A percentile compares a stretch with the other conserved stretches of the same genome.
These are phyloP conservation scores for Sporothrix pallida DNA, from an alignment of 2,329 filamentous ascomycete genomes.

Conservation along the genomic window DNA sequence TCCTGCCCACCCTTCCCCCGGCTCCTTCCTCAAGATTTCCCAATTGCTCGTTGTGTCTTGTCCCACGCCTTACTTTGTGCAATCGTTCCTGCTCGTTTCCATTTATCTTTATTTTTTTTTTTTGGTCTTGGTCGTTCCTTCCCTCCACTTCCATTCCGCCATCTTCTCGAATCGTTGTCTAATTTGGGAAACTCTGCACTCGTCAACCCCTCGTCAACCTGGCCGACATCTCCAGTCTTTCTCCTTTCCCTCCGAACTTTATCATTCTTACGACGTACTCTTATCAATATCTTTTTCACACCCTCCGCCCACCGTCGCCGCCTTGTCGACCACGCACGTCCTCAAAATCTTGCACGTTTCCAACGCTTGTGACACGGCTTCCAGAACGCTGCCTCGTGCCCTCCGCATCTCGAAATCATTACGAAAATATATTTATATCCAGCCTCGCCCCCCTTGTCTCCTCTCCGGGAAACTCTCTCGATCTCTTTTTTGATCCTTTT, in stretches of 20 bases:
- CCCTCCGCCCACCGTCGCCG: background rate
- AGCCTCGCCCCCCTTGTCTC: background rate
- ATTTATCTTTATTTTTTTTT: conserved; percentile 12
- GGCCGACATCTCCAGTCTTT: background rate
- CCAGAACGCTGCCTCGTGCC: conserved; percentile 16
- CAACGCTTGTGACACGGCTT: conserved; percentile 2
- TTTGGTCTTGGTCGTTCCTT: conserved; percentile 9
- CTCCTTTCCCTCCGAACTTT: background rate
- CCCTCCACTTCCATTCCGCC: background rate
- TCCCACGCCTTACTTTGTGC: background rate
- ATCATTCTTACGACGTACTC: background rate
- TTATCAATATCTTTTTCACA: conserved; percentile 8
- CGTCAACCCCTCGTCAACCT: conserved; percentile 9
- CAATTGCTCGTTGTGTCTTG: conserved; percentile 5
- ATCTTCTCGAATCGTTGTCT: background rate
- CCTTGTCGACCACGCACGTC: conserved; percentile 16
- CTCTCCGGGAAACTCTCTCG: background rate
- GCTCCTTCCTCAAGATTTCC: conserved; percentile 20
- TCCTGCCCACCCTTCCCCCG: conserved; percentile 22
- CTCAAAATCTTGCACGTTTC: background rate
- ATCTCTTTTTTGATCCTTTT: background rate
- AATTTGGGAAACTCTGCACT: background rate
- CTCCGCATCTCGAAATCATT: background rate
- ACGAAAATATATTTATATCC: conserved; percentile 12
- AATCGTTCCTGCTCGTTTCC: conserved; percentile 11